Percentiles rank a stretch among this genome's conserved stretches.
Evolutionary conservation across 2,329 filamentous ascomycete genomes (phyloP).

Genomic region (Verticillium albo-atrum): DNA sequence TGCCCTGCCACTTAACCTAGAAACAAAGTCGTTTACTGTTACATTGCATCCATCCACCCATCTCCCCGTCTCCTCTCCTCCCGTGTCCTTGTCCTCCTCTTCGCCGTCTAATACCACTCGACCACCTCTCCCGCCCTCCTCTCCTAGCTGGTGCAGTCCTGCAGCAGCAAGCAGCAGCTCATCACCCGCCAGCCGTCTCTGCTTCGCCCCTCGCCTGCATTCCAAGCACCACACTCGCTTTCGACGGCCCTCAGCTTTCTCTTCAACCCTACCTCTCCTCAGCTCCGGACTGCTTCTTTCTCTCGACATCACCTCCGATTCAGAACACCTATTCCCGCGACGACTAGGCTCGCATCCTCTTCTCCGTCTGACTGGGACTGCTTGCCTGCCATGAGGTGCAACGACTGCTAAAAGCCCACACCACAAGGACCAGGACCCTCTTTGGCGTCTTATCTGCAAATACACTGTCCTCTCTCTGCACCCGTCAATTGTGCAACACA

Average conservation of each 20-base stretch:
- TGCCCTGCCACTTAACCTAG: not conserved
- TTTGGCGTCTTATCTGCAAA: not conserved
- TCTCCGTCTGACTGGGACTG: not conserved
- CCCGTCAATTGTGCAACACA: not conserved
- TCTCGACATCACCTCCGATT: not conserved
- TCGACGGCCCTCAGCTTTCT: not conserved
- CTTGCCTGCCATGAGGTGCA: not conserved
- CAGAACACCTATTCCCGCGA: not conserved
- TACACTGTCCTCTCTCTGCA: not conserved
- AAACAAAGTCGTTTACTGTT: not conserved
- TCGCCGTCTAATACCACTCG: not conserved
- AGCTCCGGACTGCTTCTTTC: not conserved
- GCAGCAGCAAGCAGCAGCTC: not conserved
- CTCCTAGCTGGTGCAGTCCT: not conserved
- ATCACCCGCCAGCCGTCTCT: not conserved
- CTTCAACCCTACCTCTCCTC: not conserved
- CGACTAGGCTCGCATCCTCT: not conserved
- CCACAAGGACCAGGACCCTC: not conserved
- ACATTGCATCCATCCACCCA: not conserved
- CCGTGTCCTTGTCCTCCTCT: not conserved
- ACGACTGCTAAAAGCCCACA: not conserved
- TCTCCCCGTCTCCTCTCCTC: not conserved
- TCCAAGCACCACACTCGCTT: not conserved
- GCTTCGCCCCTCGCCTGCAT: constrained; percentile 2
- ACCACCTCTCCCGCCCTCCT: not conserved